Conservation (phyloP, 2,329 filamentous ascomycete species). For the Xylaria arbuscula region DNA sequence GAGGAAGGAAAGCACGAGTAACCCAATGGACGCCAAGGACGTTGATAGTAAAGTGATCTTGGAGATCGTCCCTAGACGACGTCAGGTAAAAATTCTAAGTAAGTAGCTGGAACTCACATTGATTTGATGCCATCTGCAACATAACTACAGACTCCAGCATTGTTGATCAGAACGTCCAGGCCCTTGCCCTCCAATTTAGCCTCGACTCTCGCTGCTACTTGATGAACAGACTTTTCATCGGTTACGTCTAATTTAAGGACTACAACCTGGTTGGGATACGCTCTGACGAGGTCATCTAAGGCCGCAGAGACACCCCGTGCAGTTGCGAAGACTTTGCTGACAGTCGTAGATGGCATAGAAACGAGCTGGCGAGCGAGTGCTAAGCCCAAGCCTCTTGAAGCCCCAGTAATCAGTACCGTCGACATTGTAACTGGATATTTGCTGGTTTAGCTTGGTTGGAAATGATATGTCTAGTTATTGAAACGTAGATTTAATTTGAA, state of each 20-base stretch:
- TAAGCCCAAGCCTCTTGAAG: conserved; percentile 6
- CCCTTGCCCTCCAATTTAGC: conserved; percentile 51
- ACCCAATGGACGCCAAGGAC: conserved; percentile 51
- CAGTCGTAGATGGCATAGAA: not conserved
- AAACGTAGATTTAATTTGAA: too few species aligned
- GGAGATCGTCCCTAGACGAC: conserved; percentile 42
- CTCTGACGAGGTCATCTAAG: not conserved
- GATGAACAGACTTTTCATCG: conserved; percentile 49
- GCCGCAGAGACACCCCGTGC: conserved; percentile 3
- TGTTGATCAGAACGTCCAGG: conserved; percentile 60
- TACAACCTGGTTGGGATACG: conserved; percentile 49
- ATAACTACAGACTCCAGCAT: conserved; percentile 38
- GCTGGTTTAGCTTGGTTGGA: too few species aligned
- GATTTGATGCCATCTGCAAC: not conserved
- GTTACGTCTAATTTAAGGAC: conserved; percentile 55
- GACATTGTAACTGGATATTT: too few species aligned
- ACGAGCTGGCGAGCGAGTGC: conserved; percentile 5
- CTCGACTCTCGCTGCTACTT: conserved; percentile 51
- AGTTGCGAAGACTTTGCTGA: conserved; percentile 4
- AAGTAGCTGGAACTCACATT: not conserved
- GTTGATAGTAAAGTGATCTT: conserved; percentile 48
- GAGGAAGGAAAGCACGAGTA: conserved; percentile 54
- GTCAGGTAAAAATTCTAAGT: not conserved
- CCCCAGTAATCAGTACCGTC: not conserved
- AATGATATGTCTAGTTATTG: too few species aligned